Conservation (phyloP, 257 asterid species). For the Voacanga thouarsii region DNA sequence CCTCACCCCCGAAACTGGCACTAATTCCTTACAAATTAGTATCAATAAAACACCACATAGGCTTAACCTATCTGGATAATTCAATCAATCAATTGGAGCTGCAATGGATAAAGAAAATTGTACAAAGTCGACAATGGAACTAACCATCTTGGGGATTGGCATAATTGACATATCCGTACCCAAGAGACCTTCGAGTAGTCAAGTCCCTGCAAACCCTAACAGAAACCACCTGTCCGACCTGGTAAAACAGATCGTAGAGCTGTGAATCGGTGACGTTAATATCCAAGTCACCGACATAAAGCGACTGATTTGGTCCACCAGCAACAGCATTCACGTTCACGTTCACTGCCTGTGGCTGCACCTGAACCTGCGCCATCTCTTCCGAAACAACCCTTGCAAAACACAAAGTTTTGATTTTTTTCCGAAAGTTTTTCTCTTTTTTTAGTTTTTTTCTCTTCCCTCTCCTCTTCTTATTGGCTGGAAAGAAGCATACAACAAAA, state of each 20-base stretch:
- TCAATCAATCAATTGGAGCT: neutral
- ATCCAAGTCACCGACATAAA: conserved; percentile 91
- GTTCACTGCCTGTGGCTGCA: conserved; percentile 55
- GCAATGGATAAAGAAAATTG: neutral
- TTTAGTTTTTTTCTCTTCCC: conserved; percentile 56
- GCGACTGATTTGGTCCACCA: conserved; percentile 51
- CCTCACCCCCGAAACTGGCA: neutral
- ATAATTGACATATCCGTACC: conserved; percentile 90
- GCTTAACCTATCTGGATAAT: neutral
- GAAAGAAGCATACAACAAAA: conserved; percentile 21
- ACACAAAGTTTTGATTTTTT: conserved; percentile 16
- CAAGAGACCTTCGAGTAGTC: conserved; percentile 68
- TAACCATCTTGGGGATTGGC: conserved; percentile 74
- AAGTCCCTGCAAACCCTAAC: conserved; percentile 92
- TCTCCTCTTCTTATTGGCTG: conserved; percentile 76
- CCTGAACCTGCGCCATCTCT: conserved; percentile 85
- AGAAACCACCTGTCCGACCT: conserved; percentile 87
- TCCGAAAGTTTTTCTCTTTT: conserved; percentile 31
- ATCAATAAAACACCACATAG: neutral
- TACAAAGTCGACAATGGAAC: conserved; percentile 7
- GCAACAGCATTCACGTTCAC: conserved; percentile 38
- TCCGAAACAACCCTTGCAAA: conserved; percentile 19
- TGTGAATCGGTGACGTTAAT: conserved; percentile 73
- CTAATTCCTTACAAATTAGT: neutral
- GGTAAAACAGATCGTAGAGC: conserved; percentile 77